Base-by-base conservation (phyloP, 2,329 filamentous ascomycete species). In the Paecilomyces fulvus region DNA sequence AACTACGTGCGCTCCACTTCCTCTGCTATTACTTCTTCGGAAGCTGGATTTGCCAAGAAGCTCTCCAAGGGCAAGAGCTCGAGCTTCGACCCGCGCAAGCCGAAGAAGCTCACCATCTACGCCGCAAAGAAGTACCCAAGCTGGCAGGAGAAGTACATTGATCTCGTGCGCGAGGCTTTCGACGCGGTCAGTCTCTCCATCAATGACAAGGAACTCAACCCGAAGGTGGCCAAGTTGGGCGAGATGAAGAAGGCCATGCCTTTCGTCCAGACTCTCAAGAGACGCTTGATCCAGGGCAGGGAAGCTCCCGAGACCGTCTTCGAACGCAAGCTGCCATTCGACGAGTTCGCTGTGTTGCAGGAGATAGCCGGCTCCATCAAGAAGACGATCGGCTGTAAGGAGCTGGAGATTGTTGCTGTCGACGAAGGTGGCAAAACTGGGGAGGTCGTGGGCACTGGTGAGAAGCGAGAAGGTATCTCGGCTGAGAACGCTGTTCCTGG, bases 161-260 rank as follows among this genome's bases (percentile, higher is more conserved):
- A 91, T 56, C 79, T 95, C 33, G 82, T 95, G 17, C 84, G 85
- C 62, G 81, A 88, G 66, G 77, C 84, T 59, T 90, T 90, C 75
- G 81, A 89, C 59, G 72, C 80, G 17, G 64, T 81, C 51, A 83
- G 76, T 62, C 78, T 88, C 61, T 76, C 78, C 9, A 75, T 88
- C 61, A 86, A 95, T 68, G 89, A 95, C 71, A 95, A 95, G 78
- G 84, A 83, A 56, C 78, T 96, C 51, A 89, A 85, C 66, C 85
- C 84, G 63, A 83, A 85, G 68, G 86, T 96, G 57, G 85, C 84
- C 64, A 95, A 95, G 79, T 80, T 90, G 68, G 85, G 85, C 49
- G 74, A 76, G 61, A 90, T 91, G 82, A 99, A 97, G 84, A 94
- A 95, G 77, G 92, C 91, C 2, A 97, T 97, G 92, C 94, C 94